These are phyloP conservation scores for Lepidium campestre DNA, from an alignment of 441 rosid species.

Conservation along the genomic window DNA sequence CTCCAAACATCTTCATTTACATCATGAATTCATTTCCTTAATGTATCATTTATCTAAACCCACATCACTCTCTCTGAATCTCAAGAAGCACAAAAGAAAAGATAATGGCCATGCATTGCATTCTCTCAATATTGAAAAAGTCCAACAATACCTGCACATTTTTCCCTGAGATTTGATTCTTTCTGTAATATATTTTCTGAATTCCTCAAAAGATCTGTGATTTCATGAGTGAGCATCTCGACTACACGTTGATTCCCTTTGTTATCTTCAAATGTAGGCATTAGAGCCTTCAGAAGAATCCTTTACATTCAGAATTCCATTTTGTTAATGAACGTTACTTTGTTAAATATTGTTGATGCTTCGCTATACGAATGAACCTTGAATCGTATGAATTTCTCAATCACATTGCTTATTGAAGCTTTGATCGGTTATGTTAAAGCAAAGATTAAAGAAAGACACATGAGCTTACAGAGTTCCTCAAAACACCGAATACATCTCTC, in stretches of 20 bases:
- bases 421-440: no score
- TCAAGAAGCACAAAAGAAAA: not conserved
- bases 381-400: no score
- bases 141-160: constrained; percentile 78
- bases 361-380: no score
- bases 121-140: not conserved
- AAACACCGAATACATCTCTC: no score
- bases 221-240: constrained; percentile 66
- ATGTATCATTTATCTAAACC: not conserved
- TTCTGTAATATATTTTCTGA: constrained; percentile 75
- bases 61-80: not conserved
- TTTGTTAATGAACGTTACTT: no score
- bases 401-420: no score
- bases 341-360: no score
- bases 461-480: no score
- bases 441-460: no score
- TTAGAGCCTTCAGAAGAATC: constrained; percentile 76
- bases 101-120: not conserved
- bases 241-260: constrained; percentile 67
- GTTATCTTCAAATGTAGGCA: constrained; percentile 93
- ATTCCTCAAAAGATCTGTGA: constrained; percentile 61
- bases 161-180: constrained; percentile 78
- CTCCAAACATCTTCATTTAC: no score
- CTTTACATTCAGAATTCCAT: no score
- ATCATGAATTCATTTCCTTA: not conserved